Percentiles rank a stretch among this genome's conserved stretches.
phyloP scores from a whole-genome alignment of 2,329 filamentous ascomycete species.

The Colletotrichum sp. region DNA sequence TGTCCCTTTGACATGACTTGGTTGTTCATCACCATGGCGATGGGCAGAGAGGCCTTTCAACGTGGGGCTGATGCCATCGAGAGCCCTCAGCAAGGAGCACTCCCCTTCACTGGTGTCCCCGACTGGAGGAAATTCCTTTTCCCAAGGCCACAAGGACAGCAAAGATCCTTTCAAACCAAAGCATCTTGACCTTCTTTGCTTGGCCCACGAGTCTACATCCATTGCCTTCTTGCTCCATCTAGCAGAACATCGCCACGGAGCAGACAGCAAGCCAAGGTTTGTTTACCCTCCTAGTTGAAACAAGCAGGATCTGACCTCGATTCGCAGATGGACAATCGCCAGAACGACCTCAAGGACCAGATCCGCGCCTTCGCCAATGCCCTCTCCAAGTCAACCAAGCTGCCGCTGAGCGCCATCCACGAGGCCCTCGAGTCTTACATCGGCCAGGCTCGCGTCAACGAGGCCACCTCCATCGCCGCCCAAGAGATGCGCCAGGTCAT shows the following conservation, averaged over 20 bases:
- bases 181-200: background rate
- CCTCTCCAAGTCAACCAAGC: background rate
- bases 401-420: background rate
- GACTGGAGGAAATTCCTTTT: background rate
- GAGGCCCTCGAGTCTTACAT: background rate
- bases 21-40: background rate
- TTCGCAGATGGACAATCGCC: background rate
- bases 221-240: background rate
- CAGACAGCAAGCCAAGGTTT: background rate
- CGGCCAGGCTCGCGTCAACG: background rate
- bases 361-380: background rate
- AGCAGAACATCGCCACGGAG: background rate
- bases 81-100: background rate
- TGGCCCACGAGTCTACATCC: accelerated
- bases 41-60: background rate
- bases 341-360: background rate
- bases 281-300: background rate
- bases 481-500: background rate
- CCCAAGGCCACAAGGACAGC: background rate
- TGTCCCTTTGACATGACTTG: background rate
- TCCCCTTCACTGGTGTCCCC: background rate
- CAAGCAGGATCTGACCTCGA: background rate
- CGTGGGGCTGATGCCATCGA: background rate
- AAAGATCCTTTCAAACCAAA: background rate
- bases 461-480: background rate